Evolutionary conservation across 2,329 filamentous ascomycete genomes (phyloP).

Genomic region (Diplodia scrobiculata): DNA sequence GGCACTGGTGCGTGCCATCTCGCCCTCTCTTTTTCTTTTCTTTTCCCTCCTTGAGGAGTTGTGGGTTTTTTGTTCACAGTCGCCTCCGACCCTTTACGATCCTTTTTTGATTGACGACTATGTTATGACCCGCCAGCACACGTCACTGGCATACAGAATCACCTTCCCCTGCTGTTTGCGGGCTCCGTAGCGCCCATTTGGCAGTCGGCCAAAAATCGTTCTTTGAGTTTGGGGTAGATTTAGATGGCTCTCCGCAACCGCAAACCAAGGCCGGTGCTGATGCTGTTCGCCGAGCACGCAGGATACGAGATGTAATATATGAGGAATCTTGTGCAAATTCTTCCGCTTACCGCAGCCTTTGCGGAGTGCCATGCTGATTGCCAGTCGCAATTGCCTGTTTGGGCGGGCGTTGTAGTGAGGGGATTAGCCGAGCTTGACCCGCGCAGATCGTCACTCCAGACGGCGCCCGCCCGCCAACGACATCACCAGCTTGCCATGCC

Average conservation of each 20-base stretch:
- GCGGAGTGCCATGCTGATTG: neutral
- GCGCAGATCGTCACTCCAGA: conserved; percentile 13
- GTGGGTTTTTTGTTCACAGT: conserved; percentile 15
- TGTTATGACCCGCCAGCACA: conserved; percentile 21
- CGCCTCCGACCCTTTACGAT: conserved; percentile 26
- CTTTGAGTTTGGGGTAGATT: conserved; percentile 15
- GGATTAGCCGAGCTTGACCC: conserved; percentile 12
- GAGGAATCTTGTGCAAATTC: neutral
- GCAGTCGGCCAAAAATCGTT: conserved; percentile 13
- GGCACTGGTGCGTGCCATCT: neutral
- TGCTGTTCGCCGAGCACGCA: conserved; percentile 22
- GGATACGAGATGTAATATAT: conserved; percentile 12
- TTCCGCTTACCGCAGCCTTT: too few species aligned
- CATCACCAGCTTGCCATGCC: conserved; percentile 25
- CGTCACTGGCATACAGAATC: neutral
- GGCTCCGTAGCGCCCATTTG: conserved; percentile 8
- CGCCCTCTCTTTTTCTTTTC: neutral
- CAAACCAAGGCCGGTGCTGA: conserved; percentile 7
- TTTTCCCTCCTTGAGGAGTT: neutral
- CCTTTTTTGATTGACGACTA: conserved; percentile 18
- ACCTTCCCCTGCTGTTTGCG: conserved; percentile 6
- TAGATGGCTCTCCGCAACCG: conserved; percentile 23
- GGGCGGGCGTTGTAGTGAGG: neutral
- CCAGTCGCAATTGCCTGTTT: neutral
- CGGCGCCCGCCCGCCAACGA: conserved; percentile 6